Evolutionary conservation across 2,329 filamentous ascomycete genomes (phyloP).

Genomic region (Hymenotorrendiella dingleyae): DNA sequence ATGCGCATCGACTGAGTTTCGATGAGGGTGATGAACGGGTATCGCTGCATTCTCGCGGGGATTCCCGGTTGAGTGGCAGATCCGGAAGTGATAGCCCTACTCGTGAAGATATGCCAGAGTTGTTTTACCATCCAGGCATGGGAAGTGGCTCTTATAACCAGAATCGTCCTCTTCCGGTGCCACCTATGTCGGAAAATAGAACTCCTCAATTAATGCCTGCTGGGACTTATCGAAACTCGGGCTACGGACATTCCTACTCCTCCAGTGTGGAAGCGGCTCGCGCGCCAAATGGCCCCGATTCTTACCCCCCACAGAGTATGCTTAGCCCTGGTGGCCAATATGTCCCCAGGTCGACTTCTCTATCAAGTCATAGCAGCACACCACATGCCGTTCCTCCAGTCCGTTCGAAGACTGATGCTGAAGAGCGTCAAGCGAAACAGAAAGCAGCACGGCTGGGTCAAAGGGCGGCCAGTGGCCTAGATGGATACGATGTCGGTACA

Average conservation of each 20-base stretch:
- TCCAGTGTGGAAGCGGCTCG: slow-evolving; percentile 39
- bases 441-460: slow-evolving; percentile 43
- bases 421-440: slow-evolving; percentile 53
- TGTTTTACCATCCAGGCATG: slow-evolving; percentile 89
- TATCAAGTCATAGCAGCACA: slow-evolving; percentile 75
- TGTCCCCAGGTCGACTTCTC: slow-evolving; percentile 70
- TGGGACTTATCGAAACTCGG: slow-evolving; percentile 55
- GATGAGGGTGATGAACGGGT: slow-evolving; percentile 83
- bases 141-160: slow-evolving; percentile 53
- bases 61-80: slow-evolving; percentile 34
- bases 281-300: slow-evolving; percentile 25
- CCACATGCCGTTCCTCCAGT: slow-evolving; percentile 76
- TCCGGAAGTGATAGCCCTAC: slow-evolving; percentile 58
- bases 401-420: slow-evolving; percentile 88
- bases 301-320: slow-evolving; percentile 38
- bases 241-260: slow-evolving; percentile 40
- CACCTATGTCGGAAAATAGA: slow-evolving; percentile 41
- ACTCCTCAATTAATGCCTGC: slow-evolving; percentile 44
- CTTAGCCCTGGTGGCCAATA: slow-evolving; percentile 33
- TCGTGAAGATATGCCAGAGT: slow-evolving; percentile 73
- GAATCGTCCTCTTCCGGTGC: slow-evolving; percentile 56
- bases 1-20: slow-evolving; percentile 76
- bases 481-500: slow-evolving; percentile 51
- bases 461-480: slow-evolving; percentile 46
- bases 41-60: slow-evolving; percentile 49